Conservation (phyloP, 2,329 filamentous ascomycete species). For the Cordyceps cicadae region DNA sequence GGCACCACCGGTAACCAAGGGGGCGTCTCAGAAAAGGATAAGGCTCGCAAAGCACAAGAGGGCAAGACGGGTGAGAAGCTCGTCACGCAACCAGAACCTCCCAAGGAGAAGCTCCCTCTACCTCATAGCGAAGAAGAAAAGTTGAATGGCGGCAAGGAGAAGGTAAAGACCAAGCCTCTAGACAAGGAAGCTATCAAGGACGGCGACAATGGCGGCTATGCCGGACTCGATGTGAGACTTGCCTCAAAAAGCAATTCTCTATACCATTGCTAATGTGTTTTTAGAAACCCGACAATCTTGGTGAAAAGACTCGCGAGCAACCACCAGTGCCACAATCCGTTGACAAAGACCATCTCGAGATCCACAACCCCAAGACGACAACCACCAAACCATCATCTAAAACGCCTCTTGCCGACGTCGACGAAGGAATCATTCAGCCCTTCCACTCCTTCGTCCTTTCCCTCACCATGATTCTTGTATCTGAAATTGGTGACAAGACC, state of each 20-base stretch:
- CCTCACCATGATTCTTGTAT: conserved; percentile 94
- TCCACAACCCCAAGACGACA: conserved; percentile 27
- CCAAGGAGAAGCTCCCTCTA: conserved; percentile 76
- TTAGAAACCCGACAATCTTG: conserved; percentile 75
- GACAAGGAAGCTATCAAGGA: conserved; percentile 36
- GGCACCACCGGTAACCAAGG: conserved; percentile 85
- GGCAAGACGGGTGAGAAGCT: conserved; percentile 54
- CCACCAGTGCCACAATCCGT: conserved; percentile 59
- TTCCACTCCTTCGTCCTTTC: conserved; percentile 86
- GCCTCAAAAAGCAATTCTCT: conserved; percentile 12
- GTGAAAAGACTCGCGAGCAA: conserved; percentile 67
- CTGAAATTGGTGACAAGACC: conserved; percentile 96
- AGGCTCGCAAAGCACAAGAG: conserved; percentile 62
- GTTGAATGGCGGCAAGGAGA: conserved; percentile 36
- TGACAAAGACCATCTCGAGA: conserved; percentile 55
- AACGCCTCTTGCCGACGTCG: conserved; percentile 24
- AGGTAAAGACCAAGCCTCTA: conserved; percentile 29
- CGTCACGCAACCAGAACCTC: conserved; percentile 70
- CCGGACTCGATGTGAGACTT: conserved; percentile 31
- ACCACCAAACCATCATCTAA: conserved; percentile 18
- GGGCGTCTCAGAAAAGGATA: conserved; percentile 80
- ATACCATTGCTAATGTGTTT: neutral
- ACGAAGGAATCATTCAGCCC: conserved; percentile 62
- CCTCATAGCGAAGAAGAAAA: conserved; percentile 75
- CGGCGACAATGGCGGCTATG: conserved; percentile 24